phyloP scores from a whole-genome alignment of 2,329 filamentous ascomycete species.

The Diaporthe longicolla region DNA sequence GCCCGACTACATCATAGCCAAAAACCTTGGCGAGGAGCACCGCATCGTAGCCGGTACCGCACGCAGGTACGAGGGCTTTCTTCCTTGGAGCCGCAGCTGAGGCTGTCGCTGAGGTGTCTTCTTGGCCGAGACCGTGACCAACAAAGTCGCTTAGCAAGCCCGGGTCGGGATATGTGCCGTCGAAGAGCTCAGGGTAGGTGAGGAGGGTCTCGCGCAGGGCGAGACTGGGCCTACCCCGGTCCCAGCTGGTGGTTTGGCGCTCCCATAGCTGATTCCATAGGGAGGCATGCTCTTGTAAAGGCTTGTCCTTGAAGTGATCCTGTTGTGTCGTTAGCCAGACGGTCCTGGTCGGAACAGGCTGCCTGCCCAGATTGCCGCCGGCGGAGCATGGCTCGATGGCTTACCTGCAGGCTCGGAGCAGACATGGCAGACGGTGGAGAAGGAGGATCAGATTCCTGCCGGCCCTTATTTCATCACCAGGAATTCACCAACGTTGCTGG shows the following conservation, averaged over 20 bases:
- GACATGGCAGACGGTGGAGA: neutral
- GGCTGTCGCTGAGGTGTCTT: neutral
- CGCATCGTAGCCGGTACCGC: slow-evolving; percentile 86
- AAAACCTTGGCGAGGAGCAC: slow-evolving; percentile 76
- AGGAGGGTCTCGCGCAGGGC: slow-evolving; percentile 68
- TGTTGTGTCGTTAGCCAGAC: neutral
- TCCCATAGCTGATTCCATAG: slow-evolving; percentile 66
- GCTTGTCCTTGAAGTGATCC: slow-evolving; percentile 19
- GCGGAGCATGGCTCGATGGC: neutral
- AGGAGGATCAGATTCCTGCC: neutral
- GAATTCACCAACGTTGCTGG: neutral
- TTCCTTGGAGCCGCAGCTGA: slow-evolving; percentile 39
- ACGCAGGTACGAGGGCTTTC: slow-evolving; percentile 82
- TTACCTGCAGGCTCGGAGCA: slow-evolving; percentile 8
- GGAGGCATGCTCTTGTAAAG: slow-evolving; percentile 49
- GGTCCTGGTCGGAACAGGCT: neutral
- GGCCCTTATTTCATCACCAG: neutral
- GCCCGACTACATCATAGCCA: slow-evolving; percentile 83
- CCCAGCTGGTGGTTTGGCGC: slow-evolving; percentile 66
- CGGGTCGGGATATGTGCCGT: slow-evolving; percentile 10
- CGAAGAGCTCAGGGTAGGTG: slow-evolving; percentile 61
- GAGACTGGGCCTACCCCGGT: slow-evolving; percentile 66
- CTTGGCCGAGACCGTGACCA: neutral
- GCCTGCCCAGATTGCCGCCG: neutral
- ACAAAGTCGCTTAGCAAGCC: slow-evolving; percentile 16